Base-by-base conservation (phyloP, 2,329 filamentous ascomycete species). In the Chaetomiaceae sp. region DNA sequence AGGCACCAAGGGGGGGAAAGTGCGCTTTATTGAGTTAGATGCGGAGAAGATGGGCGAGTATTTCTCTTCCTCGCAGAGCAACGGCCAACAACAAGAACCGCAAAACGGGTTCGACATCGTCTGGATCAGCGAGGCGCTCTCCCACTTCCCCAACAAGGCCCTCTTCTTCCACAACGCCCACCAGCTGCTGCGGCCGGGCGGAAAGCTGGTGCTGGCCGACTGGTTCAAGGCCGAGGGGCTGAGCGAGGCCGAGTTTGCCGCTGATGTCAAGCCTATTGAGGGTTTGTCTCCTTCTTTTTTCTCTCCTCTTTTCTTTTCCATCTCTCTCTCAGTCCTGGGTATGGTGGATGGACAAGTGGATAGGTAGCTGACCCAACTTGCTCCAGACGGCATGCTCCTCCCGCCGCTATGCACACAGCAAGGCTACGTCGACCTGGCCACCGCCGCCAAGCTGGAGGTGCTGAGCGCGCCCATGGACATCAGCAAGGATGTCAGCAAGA, bases 61-160 rank as follows among this genome's bases (percentile, higher is more conserved):
- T 61, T 82, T 82, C 55, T 16, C 39, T 17, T 35, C 12, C 27
- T n/a, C n/a, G n/a, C n/a, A n/a, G n/a, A n/a, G n/a, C n/a, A n/a
- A n/a, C n/a, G n/a, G n/a, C n/a, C n/a, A n/a, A n/a, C n/a, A n/a
- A n/a, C n/a, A n/a, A n/a, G n/a, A n/a, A n/a, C n/a, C n/a, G n/a
- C n/a, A n/a, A n/a, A 20, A 9, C 9, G 23, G 16, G 2, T 82
- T 82, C 56, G 77, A 82, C 57, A 72, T 70, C 38, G 77, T 83
- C 19, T 83, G 79, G 79, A 81, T 83, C 62, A 79, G 76, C 43
- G 79, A 83, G 62, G 79, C 79, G 2, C 70, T 83, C 52, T 80
- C 76, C 57, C 79, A 83, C 62, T 73, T 83, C 51, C 78, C 78
- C 0, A 72, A 82, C 60, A 83, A 83, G 63, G 66, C 70, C 2